Percentiles rank a stretch among this genome's conserved stretches.
Conservation (phyloP, 441 rosid genomes). For the Erysimum cheiri region DNA sequence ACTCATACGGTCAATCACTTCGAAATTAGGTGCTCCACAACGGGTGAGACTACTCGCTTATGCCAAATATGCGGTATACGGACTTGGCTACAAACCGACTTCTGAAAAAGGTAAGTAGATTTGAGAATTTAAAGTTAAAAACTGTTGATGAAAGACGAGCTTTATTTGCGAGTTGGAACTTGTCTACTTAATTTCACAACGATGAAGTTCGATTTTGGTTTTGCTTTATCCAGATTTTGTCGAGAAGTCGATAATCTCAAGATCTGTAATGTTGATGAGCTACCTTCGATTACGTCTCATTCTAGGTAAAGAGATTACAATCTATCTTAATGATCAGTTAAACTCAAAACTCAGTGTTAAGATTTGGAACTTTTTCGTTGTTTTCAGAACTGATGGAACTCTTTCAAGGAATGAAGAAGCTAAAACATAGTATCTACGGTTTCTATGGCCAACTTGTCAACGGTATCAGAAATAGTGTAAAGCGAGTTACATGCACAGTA, state of each 20-base stretch:
- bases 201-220: not conserved
- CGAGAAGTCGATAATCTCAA: slow-evolving; percentile 42
- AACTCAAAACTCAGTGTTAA: not conserved
- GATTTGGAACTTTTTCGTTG: not conserved
- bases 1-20: slow-evolving; percentile 64
- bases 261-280: slow-evolving; percentile 46
- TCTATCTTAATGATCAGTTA: not conserved
- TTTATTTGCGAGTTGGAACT: not conserved
- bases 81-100: slow-evolving; percentile 55
- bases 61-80: slow-evolving; percentile 67
- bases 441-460: slow-evolving; percentile 34
- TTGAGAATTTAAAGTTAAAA: not conserved
- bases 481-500: slow-evolving; percentile 10
- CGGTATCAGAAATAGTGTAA: slow-evolving; percentile 25
- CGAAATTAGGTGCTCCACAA: slow-evolving; percentile 72
- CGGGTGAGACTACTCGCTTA: slow-evolving; percentile 65
- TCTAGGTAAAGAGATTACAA: slow-evolving; percentile 59
- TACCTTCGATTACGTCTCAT: slow-evolving; percentile 60
- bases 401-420: slow-evolving; percentile 55
- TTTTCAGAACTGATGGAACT: slow-evolving; percentile 59
- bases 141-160: too few relatives aligned
- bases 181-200: not conserved
- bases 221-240: slow-evolving; percentile 49
- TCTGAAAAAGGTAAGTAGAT: slow-evolving; percentile 53
- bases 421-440: slow-evolving; percentile 47